These are phyloP conservation scores for Stephania japonica DNA, from an alignment of 164 flowering plant species.

Conservation along the genomic window DNA sequence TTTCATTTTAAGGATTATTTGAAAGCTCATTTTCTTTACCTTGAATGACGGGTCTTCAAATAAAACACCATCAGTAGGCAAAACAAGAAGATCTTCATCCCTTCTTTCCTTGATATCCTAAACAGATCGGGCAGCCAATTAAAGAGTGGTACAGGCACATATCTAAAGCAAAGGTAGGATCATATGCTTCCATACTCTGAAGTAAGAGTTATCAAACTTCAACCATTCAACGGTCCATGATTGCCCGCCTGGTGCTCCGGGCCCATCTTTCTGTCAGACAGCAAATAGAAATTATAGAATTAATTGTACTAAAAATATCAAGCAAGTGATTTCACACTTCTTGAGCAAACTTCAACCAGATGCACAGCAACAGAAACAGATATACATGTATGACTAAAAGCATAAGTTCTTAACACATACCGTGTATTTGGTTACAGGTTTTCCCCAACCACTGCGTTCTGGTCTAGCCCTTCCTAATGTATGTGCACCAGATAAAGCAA, in stretches of 20 bases:
- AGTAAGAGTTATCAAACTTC: slow-evolving; percentile 96
- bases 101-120: slow-evolving; percentile 86
- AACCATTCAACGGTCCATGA: slow-evolving; percentile 97
- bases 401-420: slow-evolving; percentile 29
- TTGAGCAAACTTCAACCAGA: too few relatives aligned
- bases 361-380: too few relatives aligned
- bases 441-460: slow-evolving; percentile 99
- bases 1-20: neutral
- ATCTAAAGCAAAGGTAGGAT: neutral
- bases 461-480: slow-evolving; percentile 96
- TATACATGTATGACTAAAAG: neutral
- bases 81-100: slow-evolving; percentile 82
- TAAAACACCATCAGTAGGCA: slow-evolving; percentile 94
- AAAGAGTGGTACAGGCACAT: slow-evolving; percentile 8
- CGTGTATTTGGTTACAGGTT: slow-evolving; percentile 93
- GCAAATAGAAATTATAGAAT: neutral
- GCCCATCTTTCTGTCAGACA: slow-evolving; percentile 80
- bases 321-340: too few relatives aligned
- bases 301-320: neutral
- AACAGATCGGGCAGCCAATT: slow-evolving; percentile 7
- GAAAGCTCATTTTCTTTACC: slow-evolving; percentile 31
- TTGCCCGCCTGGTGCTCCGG: slow-evolving; percentile 98
- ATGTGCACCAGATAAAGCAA: slow-evolving; percentile 98
- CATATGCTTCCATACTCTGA: slow-evolving; percentile 45
- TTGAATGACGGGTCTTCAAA: slow-evolving; percentile 95